Evolutionary conservation across 148 eudicot genomes (phyloP).

Genomic region (Tetragonia tetragonoides): DNA sequence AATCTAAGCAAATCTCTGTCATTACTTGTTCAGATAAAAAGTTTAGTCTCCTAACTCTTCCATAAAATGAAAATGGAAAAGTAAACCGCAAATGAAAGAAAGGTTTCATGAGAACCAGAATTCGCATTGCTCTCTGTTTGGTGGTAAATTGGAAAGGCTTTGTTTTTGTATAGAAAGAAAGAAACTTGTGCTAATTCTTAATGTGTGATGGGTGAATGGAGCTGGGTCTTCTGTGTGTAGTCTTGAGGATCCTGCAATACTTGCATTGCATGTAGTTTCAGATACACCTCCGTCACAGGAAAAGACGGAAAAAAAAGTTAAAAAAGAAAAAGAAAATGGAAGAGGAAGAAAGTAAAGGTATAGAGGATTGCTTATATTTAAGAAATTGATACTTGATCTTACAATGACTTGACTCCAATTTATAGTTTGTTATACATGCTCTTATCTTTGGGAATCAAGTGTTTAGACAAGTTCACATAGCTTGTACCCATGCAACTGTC

Average conservation of each 20-base stretch:
- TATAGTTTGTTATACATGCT: too few relatives aligned
- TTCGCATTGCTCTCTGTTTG: slow-evolving; percentile 25
- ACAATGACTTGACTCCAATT: too few relatives aligned
- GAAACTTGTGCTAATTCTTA: slow-evolving; percentile 12
- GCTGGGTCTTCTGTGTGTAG: neutral
- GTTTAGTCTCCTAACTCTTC: slow-evolving; percentile 29
- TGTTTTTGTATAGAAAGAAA: slow-evolving; percentile 30
- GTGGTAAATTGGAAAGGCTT: slow-evolving; percentile 11
- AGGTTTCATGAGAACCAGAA: slow-evolving; percentile 21
- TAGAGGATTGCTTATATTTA: too few relatives aligned
- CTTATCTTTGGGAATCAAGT: too few relatives aligned
- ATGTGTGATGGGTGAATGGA: slow-evolving; percentile 18
- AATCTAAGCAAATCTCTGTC: slow-evolving; percentile 13
- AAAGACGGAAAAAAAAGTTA: neutral
- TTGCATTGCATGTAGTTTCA: neutral
- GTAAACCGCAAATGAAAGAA: slow-evolving; percentile 21
- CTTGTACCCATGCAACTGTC: too few relatives aligned
- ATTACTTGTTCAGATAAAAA: slow-evolving; percentile 17
- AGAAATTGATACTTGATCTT: too few relatives aligned
- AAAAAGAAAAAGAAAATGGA: too few relatives aligned
- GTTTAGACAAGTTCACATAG: too few relatives aligned
- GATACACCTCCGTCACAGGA: neutral
- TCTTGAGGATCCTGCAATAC: neutral
- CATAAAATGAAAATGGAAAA: slow-evolving; percentile 5
- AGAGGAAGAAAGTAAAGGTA: too few relatives aligned